Evolutionary conservation across 257 asterid genomes (phyloP), one percentile per base, ranked within the genome.

Genomic region (Nicotiana obtusifolia): DNA sequence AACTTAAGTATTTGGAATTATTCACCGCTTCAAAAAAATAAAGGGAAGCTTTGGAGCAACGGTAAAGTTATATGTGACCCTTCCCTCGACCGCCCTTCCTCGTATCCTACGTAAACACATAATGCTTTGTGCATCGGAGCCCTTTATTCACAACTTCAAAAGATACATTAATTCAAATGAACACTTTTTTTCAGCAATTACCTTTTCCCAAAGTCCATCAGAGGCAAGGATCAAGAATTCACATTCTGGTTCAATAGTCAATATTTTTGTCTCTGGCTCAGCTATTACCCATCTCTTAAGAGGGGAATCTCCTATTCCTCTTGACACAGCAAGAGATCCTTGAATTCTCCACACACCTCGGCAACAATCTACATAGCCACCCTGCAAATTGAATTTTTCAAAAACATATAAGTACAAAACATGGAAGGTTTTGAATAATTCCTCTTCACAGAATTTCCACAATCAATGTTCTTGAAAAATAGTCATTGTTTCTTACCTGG

Each of bases 121-220:
- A 26, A 26, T 26, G n/a, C n/a, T 26, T 26, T 26, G 30, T 26
- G 30, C 1, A 26, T 2, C 30, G 30, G 30, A 26, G 30, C 2
- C 30, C 30, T 37, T 37, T 37, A 37, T 37, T 1, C 59, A 22
- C 33, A 20, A 14, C 10, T 71, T 67, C 53, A 35, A 10, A 67
- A 4, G 17, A 35, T n/a, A n/a, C n/a, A n/a, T n/a, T n/a, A n/a
- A n/a, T n/a, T 57, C 13, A 19, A 17, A 56, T 19, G 8, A 19
- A 54, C 3, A 5, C 17, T 30, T 65, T 30, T 14, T 65, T 4
- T 30, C 17, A 65, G 24, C 24, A 65, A 14, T 31, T 31, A 93
- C 98, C 87, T 87, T 88, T 75, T 94, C 97, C 98, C 98, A 94
- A 56, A 94, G 86, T 80, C 98, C 97, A 83, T 94, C 98, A 9